A percentile compares a stretch with the other conserved stretches of the same genome.
These are phyloP conservation scores for Euphorbia schlechtendalii DNA, from an alignment of 441 rosid genomes.

Conservation along the genomic window DNA sequence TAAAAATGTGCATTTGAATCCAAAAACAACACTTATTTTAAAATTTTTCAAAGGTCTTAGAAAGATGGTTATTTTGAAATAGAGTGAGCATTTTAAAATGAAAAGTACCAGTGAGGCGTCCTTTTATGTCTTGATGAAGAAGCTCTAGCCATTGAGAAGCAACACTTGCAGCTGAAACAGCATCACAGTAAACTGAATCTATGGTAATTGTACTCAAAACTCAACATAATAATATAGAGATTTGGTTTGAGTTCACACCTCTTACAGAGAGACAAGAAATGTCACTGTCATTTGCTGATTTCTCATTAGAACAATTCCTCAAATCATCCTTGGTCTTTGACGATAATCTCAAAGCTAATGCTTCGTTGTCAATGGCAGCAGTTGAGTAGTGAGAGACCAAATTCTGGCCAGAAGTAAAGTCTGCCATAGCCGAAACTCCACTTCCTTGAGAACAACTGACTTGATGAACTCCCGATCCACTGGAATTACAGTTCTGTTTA, in stretches of 20 bases:
- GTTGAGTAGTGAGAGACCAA: conserved; percentile 19
- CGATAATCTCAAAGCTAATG: conserved; percentile 42
- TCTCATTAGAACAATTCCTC: conserved; percentile 40
- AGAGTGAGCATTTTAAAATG: no score
- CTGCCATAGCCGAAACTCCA: conserved; percentile 26
- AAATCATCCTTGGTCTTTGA: conserved; percentile 36
- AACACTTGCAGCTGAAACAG: conserved; percentile 68
- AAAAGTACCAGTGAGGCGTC: conserved; percentile 68
- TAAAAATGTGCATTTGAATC: no score
- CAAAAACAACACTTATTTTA: no score
- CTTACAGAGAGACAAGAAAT: conserved; percentile 53
- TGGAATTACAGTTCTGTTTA: conserved; percentile 20
- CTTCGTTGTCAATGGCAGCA: conserved; percentile 28
- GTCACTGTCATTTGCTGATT: conserved; percentile 36
- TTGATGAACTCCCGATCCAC: conserved; percentile 29
- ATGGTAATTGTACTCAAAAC: background rate
- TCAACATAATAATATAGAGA: background rate
- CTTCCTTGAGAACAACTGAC: conserved; percentile 21
- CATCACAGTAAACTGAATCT: background rate
- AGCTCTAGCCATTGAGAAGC: conserved; percentile 97
- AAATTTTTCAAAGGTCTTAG: no score
- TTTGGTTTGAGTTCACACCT: conserved; percentile 27
- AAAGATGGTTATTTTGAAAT: no score
- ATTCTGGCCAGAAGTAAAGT: conserved; percentile 18
- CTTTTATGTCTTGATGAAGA: conserved; percentile 82